Conservation (phyloP, 768 basidiomycete genomes). For the Mrakia hoshinonis region DNA sequence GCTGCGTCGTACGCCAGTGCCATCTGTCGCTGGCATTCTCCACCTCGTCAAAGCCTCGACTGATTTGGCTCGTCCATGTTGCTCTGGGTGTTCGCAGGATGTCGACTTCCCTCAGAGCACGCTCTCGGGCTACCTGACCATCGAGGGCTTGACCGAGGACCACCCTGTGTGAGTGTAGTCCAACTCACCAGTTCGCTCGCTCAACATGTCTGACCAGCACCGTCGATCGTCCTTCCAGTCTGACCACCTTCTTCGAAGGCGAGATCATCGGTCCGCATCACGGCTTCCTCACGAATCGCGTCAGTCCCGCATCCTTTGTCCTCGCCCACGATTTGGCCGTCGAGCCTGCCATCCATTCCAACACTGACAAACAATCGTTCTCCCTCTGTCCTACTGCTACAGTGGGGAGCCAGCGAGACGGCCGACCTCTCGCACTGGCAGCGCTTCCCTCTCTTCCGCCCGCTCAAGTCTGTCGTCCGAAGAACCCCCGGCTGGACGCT, state of each 20-base stretch:
- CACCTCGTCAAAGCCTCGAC: too few species aligned
- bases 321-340: too few species aligned
- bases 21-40: too few species aligned
- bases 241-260: slow-evolving; percentile 94
- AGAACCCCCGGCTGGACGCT: slow-evolving; percentile 8
- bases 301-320: slow-evolving; percentile 48
- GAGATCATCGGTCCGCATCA: slow-evolving; percentile 86
- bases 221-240: slow-evolving; percentile 31
- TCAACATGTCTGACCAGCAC: background rate
- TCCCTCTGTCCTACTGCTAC: background rate
- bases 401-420: slow-evolving; percentile 58
- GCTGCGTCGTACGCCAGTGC: too few species aligned
- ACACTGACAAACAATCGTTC: too few species aligned
- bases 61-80: background rate
- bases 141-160: slow-evolving; percentile 83
- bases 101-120: slow-evolving; percentile 79
- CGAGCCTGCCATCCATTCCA: too few species aligned
- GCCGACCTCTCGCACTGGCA: slow-evolving; percentile 93
- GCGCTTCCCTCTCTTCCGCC: slow-evolving; percentile 79
- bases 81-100: slow-evolving; percentile 49
- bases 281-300: slow-evolving; percentile 77
- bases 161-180: slow-evolving; percentile 59
- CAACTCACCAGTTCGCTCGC: too few species aligned
- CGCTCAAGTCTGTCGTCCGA: slow-evolving; percentile 48
- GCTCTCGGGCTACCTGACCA: slow-evolving; percentile 84